Percentiles rank a stretch among this genome's conserved stretches.
phyloP scores from a whole-genome alignment of 495 filamentous ascomycete genomes.

The Filosporella fistucella region DNA sequence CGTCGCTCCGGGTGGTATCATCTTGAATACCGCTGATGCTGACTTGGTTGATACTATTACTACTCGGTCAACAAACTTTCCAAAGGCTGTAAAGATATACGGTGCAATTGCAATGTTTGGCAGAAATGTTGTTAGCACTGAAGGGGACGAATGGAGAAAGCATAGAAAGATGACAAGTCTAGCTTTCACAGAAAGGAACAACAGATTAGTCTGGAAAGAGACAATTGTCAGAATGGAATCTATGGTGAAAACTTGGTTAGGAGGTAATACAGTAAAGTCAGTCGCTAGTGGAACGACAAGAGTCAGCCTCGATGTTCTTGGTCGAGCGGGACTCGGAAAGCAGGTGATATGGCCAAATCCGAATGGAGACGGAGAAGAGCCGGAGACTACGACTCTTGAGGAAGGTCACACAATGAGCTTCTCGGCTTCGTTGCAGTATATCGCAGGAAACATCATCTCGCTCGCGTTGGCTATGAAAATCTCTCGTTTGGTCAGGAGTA shows the following conservation, averaged over 20 bases:
- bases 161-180: constrained; percentile 66
- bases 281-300: background rate
- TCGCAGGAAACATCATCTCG: constrained; percentile 27
- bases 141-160: constrained; percentile 59
- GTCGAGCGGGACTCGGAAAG: constrained; percentile 6
- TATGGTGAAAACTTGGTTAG: background rate
- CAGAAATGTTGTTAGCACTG: constrained; percentile 57
- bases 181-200: constrained; percentile 71
- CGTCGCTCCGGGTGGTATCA: background rate
- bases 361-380: background rate
- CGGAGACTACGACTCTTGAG: background rate
- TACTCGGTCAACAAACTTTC: constrained; percentile 57
- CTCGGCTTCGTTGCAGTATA: constrained; percentile 15
- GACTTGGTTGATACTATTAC: constrained; percentile 55
- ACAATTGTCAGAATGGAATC: background rate
- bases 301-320: constrained; percentile 9
- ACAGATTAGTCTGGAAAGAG: constrained; percentile 43
- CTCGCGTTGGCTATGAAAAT: too few relatives aligned
- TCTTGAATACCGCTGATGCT: constrained; percentile 33
- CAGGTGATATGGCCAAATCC: background rate
- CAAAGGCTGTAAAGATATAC: constrained; percentile 59
- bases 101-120: constrained; percentile 55
- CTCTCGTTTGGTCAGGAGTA: too few relatives aligned
- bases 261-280: constrained; percentile 1
- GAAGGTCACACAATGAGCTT: constrained; percentile 1